Conservation (phyloP, 1,284 basidiomycete genomes). For the Coniophora puteana region DNA sequence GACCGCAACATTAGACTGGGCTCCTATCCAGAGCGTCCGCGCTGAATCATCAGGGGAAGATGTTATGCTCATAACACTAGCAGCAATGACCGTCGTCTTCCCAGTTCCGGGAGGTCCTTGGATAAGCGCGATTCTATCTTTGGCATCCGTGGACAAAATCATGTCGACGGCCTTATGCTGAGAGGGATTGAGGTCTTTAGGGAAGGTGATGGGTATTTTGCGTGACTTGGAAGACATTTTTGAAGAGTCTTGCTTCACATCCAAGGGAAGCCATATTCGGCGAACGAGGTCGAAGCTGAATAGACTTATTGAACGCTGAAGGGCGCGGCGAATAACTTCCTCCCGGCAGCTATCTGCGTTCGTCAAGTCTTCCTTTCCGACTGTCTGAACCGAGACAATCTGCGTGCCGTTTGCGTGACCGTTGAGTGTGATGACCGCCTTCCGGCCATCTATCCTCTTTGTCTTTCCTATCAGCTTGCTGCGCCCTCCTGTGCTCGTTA, state of each 20-base stretch:
- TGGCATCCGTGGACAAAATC: conserved; percentile 23
- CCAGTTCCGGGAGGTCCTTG: conserved; percentile 52
- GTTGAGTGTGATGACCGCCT: conserved; percentile 19
- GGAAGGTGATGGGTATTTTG: conserved; percentile 19
- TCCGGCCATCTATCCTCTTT: conserved; percentile 18
- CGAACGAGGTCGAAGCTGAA: too few species aligned
- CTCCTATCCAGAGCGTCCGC: conserved; percentile 46
- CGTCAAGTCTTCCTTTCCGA: conserved; percentile 41
- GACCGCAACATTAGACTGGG: conserved; percentile 51
- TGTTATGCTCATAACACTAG: too few species aligned
- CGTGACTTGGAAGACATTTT: too few species aligned
- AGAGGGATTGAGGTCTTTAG: conserved; percentile 23
- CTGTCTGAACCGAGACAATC: conserved; percentile 32
- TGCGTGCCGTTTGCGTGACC: conserved; percentile 15
- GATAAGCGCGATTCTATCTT: conserved; percentile 29
- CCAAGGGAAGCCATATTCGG: too few species aligned
- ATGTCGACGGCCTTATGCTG: conserved; percentile 21
- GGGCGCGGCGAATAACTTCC: conserved; percentile 27
- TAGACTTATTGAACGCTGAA: conserved; percentile 42
- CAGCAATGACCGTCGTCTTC: conserved; percentile 43
- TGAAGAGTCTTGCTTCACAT: too few species aligned
- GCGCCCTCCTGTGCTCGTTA: too few species aligned
- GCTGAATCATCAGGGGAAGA: too few species aligned
- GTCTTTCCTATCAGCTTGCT: conserved; percentile 1
- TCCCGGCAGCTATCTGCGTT: conserved; percentile 36